phyloP scores from a whole-genome alignment of 495 filamentous ascomycete genomes.

The Margaritispora aquatica region DNA sequence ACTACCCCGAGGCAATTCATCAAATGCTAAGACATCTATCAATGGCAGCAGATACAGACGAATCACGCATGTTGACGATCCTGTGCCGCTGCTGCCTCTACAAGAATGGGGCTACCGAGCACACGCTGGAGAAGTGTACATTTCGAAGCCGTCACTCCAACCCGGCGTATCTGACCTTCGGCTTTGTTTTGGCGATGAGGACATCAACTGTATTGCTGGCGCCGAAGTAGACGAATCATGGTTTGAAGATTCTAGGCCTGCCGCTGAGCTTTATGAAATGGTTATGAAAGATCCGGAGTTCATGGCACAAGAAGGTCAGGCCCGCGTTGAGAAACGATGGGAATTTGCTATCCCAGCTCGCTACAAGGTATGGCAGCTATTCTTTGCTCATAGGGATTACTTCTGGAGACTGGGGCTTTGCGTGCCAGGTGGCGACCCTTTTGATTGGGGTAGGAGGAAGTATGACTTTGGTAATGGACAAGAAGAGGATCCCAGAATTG shows the following conservation, averaged over 20 bases:
- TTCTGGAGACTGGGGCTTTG: conserved; percentile 92
- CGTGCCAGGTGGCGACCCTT: conserved; percentile 74
- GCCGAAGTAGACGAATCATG: conserved; percentile 9
- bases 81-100: conserved; percentile 81
- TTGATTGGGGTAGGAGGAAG: conserved; percentile 51
- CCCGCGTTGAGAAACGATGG: conserved; percentile 25
- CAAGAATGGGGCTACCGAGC: conserved; percentile 79
- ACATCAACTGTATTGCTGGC: conserved; percentile 48
- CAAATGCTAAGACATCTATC: background rate
- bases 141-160: conserved; percentile 61
- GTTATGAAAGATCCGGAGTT: background rate
- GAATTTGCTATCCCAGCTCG: conserved; percentile 45
- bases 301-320: conserved; percentile 16
- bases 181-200: conserved; percentile 63
- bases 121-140: conserved; percentile 85
- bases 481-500: background rate
- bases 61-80: conserved; percentile 81
- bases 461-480: conserved; percentile 15
- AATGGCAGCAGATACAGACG: conserved; percentile 55
- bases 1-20: conserved; percentile 27
- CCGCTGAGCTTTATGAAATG: background rate
- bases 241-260: conserved; percentile 4
- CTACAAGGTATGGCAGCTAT: conserved; percentile 80
- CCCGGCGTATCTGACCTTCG: conserved; percentile 61
- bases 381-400: conserved; percentile 93